Evolutionary conservation across 805 yeast genomes (phyloP), one percentile per base, ranked within the genome.

Genomic region (Zygotorulaspora sp.): DNA sequence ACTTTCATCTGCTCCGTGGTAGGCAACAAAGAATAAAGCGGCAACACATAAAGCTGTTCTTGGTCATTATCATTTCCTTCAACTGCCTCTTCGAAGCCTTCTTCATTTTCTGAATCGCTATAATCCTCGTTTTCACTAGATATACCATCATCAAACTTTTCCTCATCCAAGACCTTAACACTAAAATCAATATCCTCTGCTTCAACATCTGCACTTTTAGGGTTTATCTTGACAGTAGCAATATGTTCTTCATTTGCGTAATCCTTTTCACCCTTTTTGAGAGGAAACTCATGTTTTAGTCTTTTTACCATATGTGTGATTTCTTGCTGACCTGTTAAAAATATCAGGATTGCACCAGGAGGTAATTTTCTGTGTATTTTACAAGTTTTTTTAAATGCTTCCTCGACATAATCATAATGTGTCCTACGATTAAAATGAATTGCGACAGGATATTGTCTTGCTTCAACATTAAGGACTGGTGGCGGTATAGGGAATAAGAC

Each of bases 271-370:
- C 35, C 50, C 30, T 47, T 45, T 33, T 53, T 44, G 40, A 72
- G 69, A 2, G 92, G 90, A 53, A 83, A 89, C 42, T 83, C 81
- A 30, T 70, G 66, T 41, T 82, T 71, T 32, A 92, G 66, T 43
- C 68, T 73, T 45, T 78, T 80, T 9, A 89, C 95, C 61, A 87
- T 71, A 6, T 76, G 74, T 12, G 74, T 73, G 55, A 92, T 94
- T 59, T 92, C 99, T 47, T 83, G 83, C 56, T 89, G 96, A 52
- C 99, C 97, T 0, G 98, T 92, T 61, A 94, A 65, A 57, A 92
- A 92, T 3, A 92, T 72, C 41, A 92, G 71, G 28, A 92, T 92
- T 2, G 95, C 96, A 20, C 99, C 99, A 2, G 87, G 88, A 1
- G 98, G 98, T 22, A 92, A 68, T 43, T 72, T 72, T 47, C 73